Percentiles rank a stretch among this genome's conserved stretches.
These are phyloP conservation scores for Tricholoma flavovirens DNA, from an alignment of 768 basidiomycete genomes.

Conservation along the genomic window DNA sequence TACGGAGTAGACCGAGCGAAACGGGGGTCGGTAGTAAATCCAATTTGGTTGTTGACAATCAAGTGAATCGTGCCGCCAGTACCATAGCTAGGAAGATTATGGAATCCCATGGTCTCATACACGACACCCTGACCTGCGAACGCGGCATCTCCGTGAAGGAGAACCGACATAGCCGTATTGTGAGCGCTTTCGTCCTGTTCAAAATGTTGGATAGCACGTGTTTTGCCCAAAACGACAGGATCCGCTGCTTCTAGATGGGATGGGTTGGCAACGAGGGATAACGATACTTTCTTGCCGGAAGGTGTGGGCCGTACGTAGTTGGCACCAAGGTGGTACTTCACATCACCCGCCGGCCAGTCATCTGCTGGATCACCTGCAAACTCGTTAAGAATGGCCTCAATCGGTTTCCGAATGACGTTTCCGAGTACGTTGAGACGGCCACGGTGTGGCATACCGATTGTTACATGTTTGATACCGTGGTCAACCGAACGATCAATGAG, in stretches of 20 bases:
- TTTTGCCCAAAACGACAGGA: slow-evolving; percentile 98
- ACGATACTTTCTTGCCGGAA: slow-evolving; percentile 93
- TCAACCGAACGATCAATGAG: slow-evolving; percentile 98
- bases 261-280: slow-evolving; percentile 97
- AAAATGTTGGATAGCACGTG: slow-evolving; percentile 93
- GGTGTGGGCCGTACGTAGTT: slow-evolving; percentile 99
- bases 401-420: slow-evolving; percentile 97
- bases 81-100: slow-evolving; percentile 91
- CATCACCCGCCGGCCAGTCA: slow-evolving; percentile 88
- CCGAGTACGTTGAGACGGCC: slow-evolving; percentile 96
- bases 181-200: slow-evolving; percentile 80
- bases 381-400: slow-evolving; percentile 97
- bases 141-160: slow-evolving; percentile 96
- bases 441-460: slow-evolving; percentile 99
- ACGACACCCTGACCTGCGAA: slow-evolving; percentile 98
- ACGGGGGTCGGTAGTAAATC: slow-evolving; percentile 97
- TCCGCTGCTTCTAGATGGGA: slow-evolving; percentile 97
- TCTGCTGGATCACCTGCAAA: slow-evolving; percentile 75
- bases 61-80: slow-evolving; percentile 98
- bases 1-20: slow-evolving; percentile 98
- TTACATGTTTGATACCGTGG: slow-evolving; percentile 90
- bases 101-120: slow-evolving; percentile 99
- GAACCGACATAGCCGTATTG: slow-evolving; percentile 86
- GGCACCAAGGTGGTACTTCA: slow-evolving; percentile 98
- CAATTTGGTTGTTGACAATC: slow-evolving; percentile 99